Base-by-base conservation (phyloP, 2,329 filamentous ascomycete species). In the Aspergillus nomiae region DNA sequence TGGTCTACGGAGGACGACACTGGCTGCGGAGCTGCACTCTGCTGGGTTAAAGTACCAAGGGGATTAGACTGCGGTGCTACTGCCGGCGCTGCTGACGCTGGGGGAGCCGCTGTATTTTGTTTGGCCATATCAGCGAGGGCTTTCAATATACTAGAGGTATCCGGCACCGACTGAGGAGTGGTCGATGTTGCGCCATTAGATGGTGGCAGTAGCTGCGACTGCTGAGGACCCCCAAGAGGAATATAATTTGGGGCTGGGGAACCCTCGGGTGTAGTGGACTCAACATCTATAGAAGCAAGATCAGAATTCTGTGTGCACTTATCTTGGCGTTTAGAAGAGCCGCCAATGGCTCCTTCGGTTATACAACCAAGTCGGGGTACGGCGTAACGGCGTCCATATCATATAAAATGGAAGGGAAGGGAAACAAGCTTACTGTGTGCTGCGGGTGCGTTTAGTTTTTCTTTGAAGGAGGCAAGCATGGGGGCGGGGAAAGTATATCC, bases 401-500 rank as follows among this genome's bases (percentile, higher is more conserved):
- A 36, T 63, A n/a, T 38, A 16, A 55, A 36, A 55, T 63, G 50
- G 56, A 63, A 41, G 60, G 59, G 55, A 65, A 67, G 67, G 65
- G 64, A 69, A 69, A 83, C 64, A 54, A 54, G 78, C 90, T 84
- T 92, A 93, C 90, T 88, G 74, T 86, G 83, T 69, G 83, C 78
- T 63, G 83, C 75, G 56, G 86, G 82, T 64, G 87, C 84, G 67
- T 85, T 89, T 72, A 96, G 78, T 78, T 92, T 94, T 75, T 92
- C 86, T 80, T 92, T 94, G 85, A 96, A 96, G 43, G 87, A 87
- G n/a, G 81, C 77, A 71, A 99, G 87, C 87, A 97, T 90, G 59
- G 89, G 79, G 48, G 85, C 77, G 30, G 95, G 93, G 78, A 99
- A 98, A 26, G 94, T 98, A 76, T 91, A 90, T 68, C 92, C 92